Conservation (phyloP, 2,329 filamentous ascomycete species). For the Grosmannia clavigera region DNA sequence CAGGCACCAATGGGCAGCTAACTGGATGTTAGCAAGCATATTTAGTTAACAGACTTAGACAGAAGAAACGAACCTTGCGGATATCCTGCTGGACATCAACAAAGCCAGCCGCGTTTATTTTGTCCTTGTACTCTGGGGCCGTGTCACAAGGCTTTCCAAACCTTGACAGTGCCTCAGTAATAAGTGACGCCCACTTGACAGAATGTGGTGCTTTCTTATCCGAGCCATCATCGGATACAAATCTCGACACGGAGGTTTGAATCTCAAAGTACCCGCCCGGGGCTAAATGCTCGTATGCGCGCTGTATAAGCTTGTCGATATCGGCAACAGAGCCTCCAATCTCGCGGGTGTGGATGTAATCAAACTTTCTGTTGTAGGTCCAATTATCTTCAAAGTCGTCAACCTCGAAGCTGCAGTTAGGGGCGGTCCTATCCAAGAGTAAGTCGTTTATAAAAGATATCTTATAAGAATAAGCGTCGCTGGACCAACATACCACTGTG, state of each 20-base stretch:
- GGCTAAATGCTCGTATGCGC: slow-evolving; percentile 23
- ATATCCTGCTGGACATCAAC: no score
- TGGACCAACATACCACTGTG: slow-evolving; percentile 15
- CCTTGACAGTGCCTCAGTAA: no score
- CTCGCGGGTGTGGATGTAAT: slow-evolving; percentile 40
- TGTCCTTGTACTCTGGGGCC: no score
- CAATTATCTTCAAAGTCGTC: slow-evolving; percentile 35
- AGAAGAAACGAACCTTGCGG: no score
- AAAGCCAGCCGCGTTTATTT: no score
- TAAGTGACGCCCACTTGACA: no score
- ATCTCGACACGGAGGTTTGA: slow-evolving; percentile 28
- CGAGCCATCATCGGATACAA: slow-evolving; percentile 14
- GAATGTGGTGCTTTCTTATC: background rate
- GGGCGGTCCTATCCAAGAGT: slow-evolving; percentile 25
- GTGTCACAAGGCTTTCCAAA: no score
- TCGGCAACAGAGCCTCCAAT: slow-evolving; percentile 36
- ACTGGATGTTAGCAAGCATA: no score
- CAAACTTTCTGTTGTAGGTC: slow-evolving; percentile 24
- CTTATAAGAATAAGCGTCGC: slow-evolving; percentile 18
- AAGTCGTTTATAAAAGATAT: slow-evolving; percentile 22
- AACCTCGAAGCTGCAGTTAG: slow-evolving; percentile 62
- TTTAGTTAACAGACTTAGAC: no score
- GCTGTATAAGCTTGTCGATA: slow-evolving; percentile 29
- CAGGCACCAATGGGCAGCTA: no score
- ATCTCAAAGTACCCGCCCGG: slow-evolving; percentile 43